Percentiles rank a stretch among this genome's conserved stretches.
These are phyloP conservation scores for Podila minutissima DNA, from an alignment of 192 early-diverging fungal genomes.

Conservation along the genomic window DNA sequence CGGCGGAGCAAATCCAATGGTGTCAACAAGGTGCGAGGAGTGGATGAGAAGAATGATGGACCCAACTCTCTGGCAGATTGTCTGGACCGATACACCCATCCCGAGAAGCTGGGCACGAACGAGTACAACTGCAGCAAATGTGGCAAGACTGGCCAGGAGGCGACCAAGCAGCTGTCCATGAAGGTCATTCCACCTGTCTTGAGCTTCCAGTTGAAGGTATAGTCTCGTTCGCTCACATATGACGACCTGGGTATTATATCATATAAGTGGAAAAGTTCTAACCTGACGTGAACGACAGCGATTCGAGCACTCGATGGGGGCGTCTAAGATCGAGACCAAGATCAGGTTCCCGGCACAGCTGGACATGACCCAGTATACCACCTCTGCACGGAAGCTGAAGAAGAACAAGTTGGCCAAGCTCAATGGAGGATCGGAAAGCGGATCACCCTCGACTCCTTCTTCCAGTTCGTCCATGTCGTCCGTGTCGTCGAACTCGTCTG, in stretches of 20 bases:
- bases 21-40: constrained; percentile 39
- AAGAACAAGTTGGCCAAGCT: constrained; percentile 51
- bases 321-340: constrained; percentile 88
- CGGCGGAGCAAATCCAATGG: constrained; percentile 26
- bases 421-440: constrained; percentile 38
- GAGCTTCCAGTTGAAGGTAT: constrained; percentile 90
- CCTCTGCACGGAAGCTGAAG: constrained; percentile 60
- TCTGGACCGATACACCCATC: constrained; percentile 78
- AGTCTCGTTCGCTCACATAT: neutral
- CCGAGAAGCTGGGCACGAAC: constrained; percentile 77
- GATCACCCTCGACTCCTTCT: constrained; percentile 12
- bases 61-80: constrained; percentile 68
- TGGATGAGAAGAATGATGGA: constrained; percentile 44
- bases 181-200: constrained; percentile 89
- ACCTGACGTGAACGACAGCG: constrained; percentile 57
- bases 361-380: constrained; percentile 93
- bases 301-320: constrained; percentile 80
- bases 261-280: too few species aligned
- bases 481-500: constrained; percentile 27
- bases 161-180: constrained; percentile 90
- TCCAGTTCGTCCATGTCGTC: constrained; percentile 13
- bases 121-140: constrained; percentile 79
- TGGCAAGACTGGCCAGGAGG: constrained; percentile 65
- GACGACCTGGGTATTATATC: too few species aligned
- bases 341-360: constrained; percentile 85